Percentiles rank a stretch among this genome's conserved stretches.
phyloP scores from a whole-genome alignment of 306 rosid genomes.

The Amphicarpaea edgeworthii region DNA sequence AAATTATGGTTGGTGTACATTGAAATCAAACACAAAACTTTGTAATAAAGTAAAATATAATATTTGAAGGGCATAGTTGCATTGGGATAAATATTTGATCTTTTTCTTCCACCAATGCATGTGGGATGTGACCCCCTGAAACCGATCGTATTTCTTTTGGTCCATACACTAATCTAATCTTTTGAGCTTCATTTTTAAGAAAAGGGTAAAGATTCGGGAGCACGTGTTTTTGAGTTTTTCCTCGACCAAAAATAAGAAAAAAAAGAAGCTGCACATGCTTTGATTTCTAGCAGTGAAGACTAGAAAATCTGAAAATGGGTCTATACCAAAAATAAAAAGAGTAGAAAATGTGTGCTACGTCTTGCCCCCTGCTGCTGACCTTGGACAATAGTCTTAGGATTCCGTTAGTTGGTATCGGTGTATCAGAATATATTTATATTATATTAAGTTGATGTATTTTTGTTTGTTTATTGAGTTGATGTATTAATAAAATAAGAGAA shows the following conservation, averaged over 20 bases:
- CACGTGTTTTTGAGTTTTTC: not conserved
- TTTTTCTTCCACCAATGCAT: not conserved
- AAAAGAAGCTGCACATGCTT: not conserved
- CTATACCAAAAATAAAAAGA: no score
- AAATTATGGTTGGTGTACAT: no score
- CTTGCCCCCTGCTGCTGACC: not conserved
- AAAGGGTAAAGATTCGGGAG: not conserved
- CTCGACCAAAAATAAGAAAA: not conserved
- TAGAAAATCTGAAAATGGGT: no score
- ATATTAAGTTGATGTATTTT: not conserved
- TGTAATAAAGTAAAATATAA: no score
- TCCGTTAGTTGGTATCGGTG: not conserved
- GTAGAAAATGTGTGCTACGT: constrained; percentile 5
- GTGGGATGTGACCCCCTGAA: constrained; percentile 6
- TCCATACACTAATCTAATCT: not conserved
- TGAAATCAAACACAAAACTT: no score
- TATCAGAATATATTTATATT: not conserved
- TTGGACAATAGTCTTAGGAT: not conserved
- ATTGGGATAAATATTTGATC: not conserved
- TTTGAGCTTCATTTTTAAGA: not conserved
- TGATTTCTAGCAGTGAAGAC: not conserved
- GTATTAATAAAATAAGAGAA: not conserved
- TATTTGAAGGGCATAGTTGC: not conserved
- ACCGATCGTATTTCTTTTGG: not conserved
- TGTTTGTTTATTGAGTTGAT: no score